phyloP scores from a whole-genome alignment of 1,284 basidiomycete genomes.

The Cryptococcus amylolentus region DNA sequence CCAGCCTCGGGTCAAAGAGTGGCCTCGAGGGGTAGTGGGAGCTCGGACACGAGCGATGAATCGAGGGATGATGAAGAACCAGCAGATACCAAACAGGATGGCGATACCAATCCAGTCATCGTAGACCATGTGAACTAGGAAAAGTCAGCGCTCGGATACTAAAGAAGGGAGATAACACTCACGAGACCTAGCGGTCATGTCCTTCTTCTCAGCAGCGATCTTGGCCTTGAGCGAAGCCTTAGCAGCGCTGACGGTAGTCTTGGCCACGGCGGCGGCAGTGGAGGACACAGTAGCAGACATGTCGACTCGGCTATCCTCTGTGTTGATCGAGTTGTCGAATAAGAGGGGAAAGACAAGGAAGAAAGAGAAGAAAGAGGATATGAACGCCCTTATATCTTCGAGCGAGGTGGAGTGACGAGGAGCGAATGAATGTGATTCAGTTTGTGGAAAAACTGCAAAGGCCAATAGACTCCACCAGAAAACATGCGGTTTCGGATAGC shows the following conservation, averaged over 20 bases:
- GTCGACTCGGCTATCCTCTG: background rate
- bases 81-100: background rate
- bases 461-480: no score
- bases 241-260: background rate
- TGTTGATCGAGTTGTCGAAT: no score
- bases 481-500: background rate
- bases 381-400: no score
- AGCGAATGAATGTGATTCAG: no score
- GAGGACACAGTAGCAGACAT: background rate
- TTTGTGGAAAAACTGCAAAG: no score
- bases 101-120: background rate
- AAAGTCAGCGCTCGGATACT: background rate
- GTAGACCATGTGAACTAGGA: background rate
- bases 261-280: background rate
- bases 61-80: constrained; percentile 2
- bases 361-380: background rate
- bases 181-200: background rate
- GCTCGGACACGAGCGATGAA: background rate
- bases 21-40: background rate
- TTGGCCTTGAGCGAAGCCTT: background rate
- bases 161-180: background rate
- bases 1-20: background rate
- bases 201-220: background rate
- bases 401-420: no score
- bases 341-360: background rate